Percentiles rank a stretch among this genome's conserved stretches.
Conservation (phyloP, 352 stramenopile genomes). For the Phytopythium mirpurense region DNA sequence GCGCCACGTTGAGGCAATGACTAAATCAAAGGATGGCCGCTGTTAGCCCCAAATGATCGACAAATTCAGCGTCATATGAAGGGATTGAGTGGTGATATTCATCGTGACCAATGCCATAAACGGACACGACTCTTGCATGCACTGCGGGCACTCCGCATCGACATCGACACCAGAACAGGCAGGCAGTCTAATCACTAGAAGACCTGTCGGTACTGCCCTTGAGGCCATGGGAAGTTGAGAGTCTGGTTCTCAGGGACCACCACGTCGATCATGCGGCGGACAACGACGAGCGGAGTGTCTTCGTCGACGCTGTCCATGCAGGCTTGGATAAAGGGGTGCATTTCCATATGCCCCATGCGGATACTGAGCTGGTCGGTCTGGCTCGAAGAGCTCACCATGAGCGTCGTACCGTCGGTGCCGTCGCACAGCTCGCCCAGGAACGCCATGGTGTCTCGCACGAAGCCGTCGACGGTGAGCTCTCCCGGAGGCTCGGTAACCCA, state of each 20-base stretch:
- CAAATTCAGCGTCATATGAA: too few species aligned
- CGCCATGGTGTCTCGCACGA: slow-evolving; percentile 18
- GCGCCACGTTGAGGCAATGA: too few species aligned
- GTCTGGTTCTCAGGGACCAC: not conserved
- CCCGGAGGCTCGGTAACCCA: slow-evolving; percentile 4
- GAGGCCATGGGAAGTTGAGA: not conserved
- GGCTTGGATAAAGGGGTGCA: slow-evolving; percentile 34
- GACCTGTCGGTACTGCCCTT: not conserved
- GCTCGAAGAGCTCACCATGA: slow-evolving; percentile 21
- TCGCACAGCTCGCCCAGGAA: slow-evolving; percentile 21
- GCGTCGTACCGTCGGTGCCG: slow-evolving; percentile 8
- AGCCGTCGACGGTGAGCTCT: not conserved
- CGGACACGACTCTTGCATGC: too few species aligned
- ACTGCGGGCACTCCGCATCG: too few species aligned
- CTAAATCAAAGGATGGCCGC: too few species aligned
- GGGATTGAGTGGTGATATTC: too few species aligned
- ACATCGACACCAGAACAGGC: too few species aligned
- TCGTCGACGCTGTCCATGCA: slow-evolving; percentile 6
- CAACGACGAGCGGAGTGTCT: not conserved
- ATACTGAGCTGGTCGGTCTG: slow-evolving; percentile 23
- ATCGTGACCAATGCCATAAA: too few species aligned
- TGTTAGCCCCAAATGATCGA: too few species aligned
- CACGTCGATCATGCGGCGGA: not conserved
- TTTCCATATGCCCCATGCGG: slow-evolving; percentile 33
- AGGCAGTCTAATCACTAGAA: too few species aligned